A percentile compares a stretch with the other conserved stretches of the same genome.
Evolutionary conservation across 441 rosid genomes (phyloP).

Genomic region (Theobroma grandiflorum): DNA sequence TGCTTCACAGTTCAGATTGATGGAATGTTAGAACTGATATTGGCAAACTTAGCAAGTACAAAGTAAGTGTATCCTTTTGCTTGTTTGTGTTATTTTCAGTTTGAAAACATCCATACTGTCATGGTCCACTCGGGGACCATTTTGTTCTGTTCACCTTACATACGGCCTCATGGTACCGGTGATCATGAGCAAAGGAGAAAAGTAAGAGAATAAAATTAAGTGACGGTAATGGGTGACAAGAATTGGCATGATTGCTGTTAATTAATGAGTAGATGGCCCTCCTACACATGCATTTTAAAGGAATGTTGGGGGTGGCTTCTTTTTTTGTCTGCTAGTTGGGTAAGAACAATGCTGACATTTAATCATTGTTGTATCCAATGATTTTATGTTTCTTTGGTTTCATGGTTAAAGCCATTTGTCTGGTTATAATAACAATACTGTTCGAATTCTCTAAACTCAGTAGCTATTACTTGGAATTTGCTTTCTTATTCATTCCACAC

Average conservation of each 20-base stretch:
- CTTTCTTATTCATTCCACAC: not conserved
- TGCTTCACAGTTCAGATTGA: constrained; percentile 9
- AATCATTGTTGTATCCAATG: constrained; percentile 10
- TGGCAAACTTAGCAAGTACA: not conserved
- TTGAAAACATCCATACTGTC: constrained; percentile 8
- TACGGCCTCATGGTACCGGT: constrained; percentile 30
- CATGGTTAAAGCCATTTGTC: not conserved
- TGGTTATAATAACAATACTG: not conserved
- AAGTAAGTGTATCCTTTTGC: constrained; percentile 12
- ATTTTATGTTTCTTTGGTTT: not conserved
- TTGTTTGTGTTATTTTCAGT: constrained; percentile 21
- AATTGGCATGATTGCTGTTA: constrained; percentile 25
- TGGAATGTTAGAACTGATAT: constrained; percentile 7
- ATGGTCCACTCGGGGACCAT: constrained; percentile 45
- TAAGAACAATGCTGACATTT: constrained; percentile 21
- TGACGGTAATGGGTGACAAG: constrained; percentile 32
- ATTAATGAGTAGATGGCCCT: constrained; percentile 32
- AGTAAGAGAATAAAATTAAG: constrained; percentile 26
- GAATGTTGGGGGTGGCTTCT: constrained; percentile 23
- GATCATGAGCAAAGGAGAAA: constrained; percentile 30
- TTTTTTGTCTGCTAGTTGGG: constrained; percentile 7
- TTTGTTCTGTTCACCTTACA: constrained; percentile 29
- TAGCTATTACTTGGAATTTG: not conserved
- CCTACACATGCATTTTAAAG: constrained; percentile 25
- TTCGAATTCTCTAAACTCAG: constrained; percentile 18